Conservation (phyloP, 2,329 filamentous ascomycete species). For the Beauveria scarabaeidicola region DNA sequence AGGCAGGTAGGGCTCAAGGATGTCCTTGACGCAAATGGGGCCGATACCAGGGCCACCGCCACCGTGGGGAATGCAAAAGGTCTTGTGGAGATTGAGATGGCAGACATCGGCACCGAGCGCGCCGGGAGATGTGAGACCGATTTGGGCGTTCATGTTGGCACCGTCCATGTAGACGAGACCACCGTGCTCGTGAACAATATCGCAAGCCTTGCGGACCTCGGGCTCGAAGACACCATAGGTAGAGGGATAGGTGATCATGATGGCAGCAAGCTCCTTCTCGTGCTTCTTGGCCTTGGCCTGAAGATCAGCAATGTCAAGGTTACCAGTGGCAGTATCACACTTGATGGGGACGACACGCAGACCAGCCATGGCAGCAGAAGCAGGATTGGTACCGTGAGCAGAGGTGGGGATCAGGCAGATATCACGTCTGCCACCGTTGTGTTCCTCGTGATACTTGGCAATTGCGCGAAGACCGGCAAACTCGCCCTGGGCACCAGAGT, state of each 20-base stretch:
- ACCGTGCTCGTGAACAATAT: slow-evolving; percentile 77
- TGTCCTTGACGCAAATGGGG: slow-evolving; percentile 82
- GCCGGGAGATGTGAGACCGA: slow-evolving; percentile 87
- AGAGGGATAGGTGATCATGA: slow-evolving; percentile 96
- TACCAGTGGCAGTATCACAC: slow-evolving; percentile 78
- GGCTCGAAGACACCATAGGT: slow-evolving; percentile 95
- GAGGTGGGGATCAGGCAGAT: slow-evolving; percentile 93
- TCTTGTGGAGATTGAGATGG: slow-evolving; percentile 97
- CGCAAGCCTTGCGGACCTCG: slow-evolving; percentile 73
- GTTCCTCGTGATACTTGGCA: slow-evolving; percentile 69
- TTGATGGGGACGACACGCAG: slow-evolving; percentile 92
- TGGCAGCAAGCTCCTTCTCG: slow-evolving; percentile 74
- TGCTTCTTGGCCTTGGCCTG: slow-evolving; percentile 85
- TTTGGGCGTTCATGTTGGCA: slow-evolving; percentile 97
- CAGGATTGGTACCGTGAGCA: slow-evolving; percentile 92
- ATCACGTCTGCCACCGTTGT: slow-evolving; percentile 63
- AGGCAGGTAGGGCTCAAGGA: slow-evolving; percentile 70
- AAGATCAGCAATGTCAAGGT: slow-evolving; percentile 80
- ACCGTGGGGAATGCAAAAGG: slow-evolving; percentile 95
- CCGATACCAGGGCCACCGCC: slow-evolving; percentile 90
- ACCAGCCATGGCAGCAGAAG: slow-evolving; percentile 89
- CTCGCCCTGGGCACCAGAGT: slow-evolving; percentile 92
- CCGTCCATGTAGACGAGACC: slow-evolving; percentile 98
- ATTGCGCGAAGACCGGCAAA: slow-evolving; percentile 87
- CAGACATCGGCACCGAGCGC: slow-evolving; percentile 95